phyloP scores from a whole-genome alignment of 768 basidiomycete genomes.

The Pisolithus microcarpus region DNA sequence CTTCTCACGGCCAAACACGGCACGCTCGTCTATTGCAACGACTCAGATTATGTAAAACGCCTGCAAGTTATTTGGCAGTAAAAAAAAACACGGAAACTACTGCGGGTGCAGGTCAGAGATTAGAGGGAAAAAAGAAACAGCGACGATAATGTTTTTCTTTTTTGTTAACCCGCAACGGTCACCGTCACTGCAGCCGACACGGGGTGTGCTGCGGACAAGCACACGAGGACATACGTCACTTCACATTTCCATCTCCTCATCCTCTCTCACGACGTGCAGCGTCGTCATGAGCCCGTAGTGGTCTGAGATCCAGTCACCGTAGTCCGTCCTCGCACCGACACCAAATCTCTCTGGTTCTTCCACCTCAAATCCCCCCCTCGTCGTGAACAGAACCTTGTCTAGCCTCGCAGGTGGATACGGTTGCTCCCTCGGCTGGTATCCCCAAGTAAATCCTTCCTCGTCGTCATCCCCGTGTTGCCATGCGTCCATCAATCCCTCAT shows the following conservation, averaged over 20 bases:
- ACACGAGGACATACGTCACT: neutral
- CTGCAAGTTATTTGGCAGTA: too few species aligned
- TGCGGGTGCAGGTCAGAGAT: too few species aligned
- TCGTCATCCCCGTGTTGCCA: conserved; percentile 44
- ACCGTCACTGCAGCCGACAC: too few species aligned
- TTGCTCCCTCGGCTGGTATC: conserved; percentile 45
- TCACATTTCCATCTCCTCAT: neutral
- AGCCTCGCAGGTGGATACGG: conserved; percentile 45
- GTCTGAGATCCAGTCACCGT: conserved; percentile 54
- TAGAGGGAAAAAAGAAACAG: too few species aligned
- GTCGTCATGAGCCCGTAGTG: conserved; percentile 54
- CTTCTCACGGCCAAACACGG: conserved; percentile 5
- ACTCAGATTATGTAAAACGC: neutral
- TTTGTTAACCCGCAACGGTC: too few species aligned
- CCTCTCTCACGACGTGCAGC: conserved; percentile 22
- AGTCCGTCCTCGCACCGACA: conserved; percentile 38
- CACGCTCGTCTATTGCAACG: neutral
- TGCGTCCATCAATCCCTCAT: conserved; percentile 51
- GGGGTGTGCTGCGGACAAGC: neutral
- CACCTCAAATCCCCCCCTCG: conserved; percentile 42
- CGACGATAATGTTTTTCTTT: too few species aligned
- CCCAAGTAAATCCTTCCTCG: conserved; percentile 58
- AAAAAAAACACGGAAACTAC: too few species aligned
- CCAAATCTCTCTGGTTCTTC: conserved; percentile 52
- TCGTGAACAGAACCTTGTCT: conserved; percentile 60